These are phyloP conservation scores for Annulohypoxylon bovei DNA, from an alignment of 495 filamentous ascomycete species.

Conservation along the genomic window DNA sequence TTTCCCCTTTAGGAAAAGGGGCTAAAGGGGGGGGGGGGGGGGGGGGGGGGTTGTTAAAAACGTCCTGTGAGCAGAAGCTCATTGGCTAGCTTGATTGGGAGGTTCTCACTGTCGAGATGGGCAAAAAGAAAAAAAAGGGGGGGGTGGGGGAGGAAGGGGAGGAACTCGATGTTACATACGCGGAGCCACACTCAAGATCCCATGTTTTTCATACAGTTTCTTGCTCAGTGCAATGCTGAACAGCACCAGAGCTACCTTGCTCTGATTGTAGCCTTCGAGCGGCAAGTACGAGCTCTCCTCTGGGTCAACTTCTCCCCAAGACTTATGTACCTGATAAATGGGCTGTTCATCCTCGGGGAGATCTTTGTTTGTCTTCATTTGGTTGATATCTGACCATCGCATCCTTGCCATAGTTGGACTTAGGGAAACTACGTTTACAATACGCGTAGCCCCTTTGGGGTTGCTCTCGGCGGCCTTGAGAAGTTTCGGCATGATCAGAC, in stretches of 20 bases:
- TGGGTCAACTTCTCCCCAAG: conserved; percentile 47
- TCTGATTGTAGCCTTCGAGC: conserved; percentile 58
- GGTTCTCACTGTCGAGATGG: no score
- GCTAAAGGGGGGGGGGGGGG: neutral
- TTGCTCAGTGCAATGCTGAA: conserved; percentile 54
- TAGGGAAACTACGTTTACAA: conserved; percentile 57
- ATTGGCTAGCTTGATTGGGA: no score
- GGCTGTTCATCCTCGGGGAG: conserved; percentile 54
- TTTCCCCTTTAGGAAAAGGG: neutral
- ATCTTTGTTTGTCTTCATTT: conserved; percentile 52
- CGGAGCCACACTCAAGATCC: conserved; percentile 49
- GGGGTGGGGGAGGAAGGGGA: neutral
- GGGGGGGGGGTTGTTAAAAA: no score
- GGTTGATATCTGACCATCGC: conserved; percentile 58
- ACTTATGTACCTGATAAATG: conserved; percentile 34
- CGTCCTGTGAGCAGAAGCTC: no score
- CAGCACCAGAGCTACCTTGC: conserved; percentile 64
- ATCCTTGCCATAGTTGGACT: conserved; percentile 44
- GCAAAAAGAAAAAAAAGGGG: no score
- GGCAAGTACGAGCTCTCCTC: conserved; percentile 52
- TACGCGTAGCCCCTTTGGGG: conserved; percentile 50
- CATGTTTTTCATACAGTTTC: conserved; percentile 48
- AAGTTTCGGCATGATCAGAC: conserved; percentile 58
- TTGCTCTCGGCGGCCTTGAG: conserved; percentile 49
- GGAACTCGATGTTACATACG: conserved; percentile 9